Percentiles rank a stretch among this genome's conserved stretches.
phyloP scores from a whole-genome alignment of 176 grass and related monocot species.

The Bolboschoenus planiculmis region DNA sequence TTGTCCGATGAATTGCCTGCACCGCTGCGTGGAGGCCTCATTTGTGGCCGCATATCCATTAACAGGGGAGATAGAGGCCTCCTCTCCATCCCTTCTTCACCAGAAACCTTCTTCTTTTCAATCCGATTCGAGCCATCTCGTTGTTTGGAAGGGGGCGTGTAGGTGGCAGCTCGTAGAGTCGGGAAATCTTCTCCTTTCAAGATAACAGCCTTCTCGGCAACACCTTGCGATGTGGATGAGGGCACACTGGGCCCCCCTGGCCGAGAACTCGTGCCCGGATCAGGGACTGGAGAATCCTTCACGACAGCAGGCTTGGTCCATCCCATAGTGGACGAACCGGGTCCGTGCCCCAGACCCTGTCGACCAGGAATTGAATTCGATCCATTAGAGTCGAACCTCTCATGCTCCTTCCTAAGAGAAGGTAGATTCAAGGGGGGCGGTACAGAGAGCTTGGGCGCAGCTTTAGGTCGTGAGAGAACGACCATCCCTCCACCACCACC shows the following conservation, averaged over 20 bases:
- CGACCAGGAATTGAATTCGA: constrained; percentile 25
- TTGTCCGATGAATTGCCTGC: constrained; percentile 16
- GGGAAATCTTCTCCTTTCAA: constrained; percentile 94
- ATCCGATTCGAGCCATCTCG: constrained; percentile 48
- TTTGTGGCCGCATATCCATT: constrained; percentile 80
- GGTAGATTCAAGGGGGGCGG: constrained; percentile 93
- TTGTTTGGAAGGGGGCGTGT: constrained; percentile 30
- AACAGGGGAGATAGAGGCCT: constrained; percentile 20
- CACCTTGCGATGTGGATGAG: constrained; percentile 28
- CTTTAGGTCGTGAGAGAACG: constrained; percentile 65
- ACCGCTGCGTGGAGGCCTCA: constrained; percentile 33
- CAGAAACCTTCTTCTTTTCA: constrained; percentile 28
- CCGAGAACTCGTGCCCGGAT: constrained; percentile 34
- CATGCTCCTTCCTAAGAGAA: constrained; percentile 87
- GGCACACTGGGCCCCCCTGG: constrained; percentile 5
- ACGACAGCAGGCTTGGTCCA: constrained; percentile 65
- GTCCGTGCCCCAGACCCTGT: constrained; percentile 35
- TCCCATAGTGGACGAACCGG: constrained; percentile 43
- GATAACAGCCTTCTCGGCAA: constrained; percentile 58
- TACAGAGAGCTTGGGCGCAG: constrained; percentile 71
- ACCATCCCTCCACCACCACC: constrained; percentile 68
- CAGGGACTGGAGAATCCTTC: constrained; percentile 11
- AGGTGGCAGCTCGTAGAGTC: constrained; percentile 61
- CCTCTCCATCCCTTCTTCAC: constrained; percentile 17
- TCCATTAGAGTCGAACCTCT: constrained; percentile 62